Evolutionary conservation across 495 filamentous ascomycete species (phyloP).

Genomic region (Thermochaetoides thermophila): DNA sequence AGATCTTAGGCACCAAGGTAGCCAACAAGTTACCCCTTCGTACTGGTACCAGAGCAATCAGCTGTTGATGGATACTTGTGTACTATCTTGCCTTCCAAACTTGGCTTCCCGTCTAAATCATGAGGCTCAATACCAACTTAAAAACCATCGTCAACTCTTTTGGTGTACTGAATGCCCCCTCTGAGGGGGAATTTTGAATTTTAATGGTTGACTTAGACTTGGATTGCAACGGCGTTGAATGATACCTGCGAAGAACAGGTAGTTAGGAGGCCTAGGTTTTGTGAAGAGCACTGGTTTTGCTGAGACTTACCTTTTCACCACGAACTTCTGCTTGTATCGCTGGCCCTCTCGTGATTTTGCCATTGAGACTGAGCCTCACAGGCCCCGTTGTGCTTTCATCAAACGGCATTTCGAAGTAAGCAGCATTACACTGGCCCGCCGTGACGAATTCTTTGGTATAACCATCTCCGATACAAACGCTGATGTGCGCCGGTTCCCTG

Average conservation of each 20-base stretch:
- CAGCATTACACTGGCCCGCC: constrained; percentile 19
- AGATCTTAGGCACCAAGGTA: too few species aligned
- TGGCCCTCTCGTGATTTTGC: constrained; percentile 31
- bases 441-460: constrained; percentile 25
- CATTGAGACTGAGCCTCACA: constrained; percentile 35
- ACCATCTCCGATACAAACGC: constrained; percentile 34
- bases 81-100: too few species aligned
- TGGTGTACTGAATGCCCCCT: too few species aligned
- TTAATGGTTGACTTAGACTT: constrained; percentile 8
- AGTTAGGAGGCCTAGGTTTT: background rate
- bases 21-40: too few species aligned
- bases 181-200: too few species aligned
- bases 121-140: too few species aligned
- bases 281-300: background rate
- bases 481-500: constrained; percentile 21
- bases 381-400: constrained; percentile 28
- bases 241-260: constrained; percentile 23
- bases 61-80: too few species aligned
- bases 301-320: constrained; percentile 32
- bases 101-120: too few species aligned
- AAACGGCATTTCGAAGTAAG: constrained; percentile 42
- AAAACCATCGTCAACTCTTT: background rate
- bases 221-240: constrained; percentile 28
- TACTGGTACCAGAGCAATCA: too few species aligned
- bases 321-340: constrained; percentile 31